phyloP scores from a whole-genome alignment of 108 stramenopile species.

The Skeletonema marinoi region DNA sequence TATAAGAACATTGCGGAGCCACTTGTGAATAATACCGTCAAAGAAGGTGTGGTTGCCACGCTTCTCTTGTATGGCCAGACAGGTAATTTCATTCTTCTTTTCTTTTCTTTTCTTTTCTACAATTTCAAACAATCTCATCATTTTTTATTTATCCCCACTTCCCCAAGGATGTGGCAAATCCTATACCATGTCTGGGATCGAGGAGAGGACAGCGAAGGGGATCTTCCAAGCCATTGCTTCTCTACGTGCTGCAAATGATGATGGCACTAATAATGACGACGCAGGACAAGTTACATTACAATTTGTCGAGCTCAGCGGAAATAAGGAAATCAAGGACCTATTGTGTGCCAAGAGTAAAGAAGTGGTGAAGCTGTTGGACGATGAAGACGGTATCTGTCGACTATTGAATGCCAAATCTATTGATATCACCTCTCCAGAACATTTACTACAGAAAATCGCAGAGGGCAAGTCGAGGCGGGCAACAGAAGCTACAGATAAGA shows the following conservation, averaged over 20 bases:
- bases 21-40: constrained; percentile 44
- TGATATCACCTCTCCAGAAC: constrained; percentile 35
- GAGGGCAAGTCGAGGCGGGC: constrained; percentile 52
- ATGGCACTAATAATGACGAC: not conserved
- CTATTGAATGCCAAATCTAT: constrained; percentile 35
- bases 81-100: constrained; percentile 12
- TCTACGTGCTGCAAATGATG: not conserved
- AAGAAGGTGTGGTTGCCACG: constrained; percentile 44
- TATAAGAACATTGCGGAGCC: constrained; percentile 51
- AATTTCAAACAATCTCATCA: too few relatives aligned
- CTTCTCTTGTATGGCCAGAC: constrained; percentile 75
- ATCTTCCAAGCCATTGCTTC: constrained; percentile 35
- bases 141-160: too few relatives aligned
- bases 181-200: constrained; percentile 57
- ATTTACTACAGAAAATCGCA: constrained; percentile 33
- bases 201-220: constrained; percentile 34
- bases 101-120: too few relatives aligned
- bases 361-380: constrained; percentile 46
- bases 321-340: constrained; percentile 53
- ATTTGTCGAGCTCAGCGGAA: constrained; percentile 60
- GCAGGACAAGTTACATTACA: constrained; percentile 31
- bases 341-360: constrained; percentile 31
- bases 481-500: constrained; percentile 65
- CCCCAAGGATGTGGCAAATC: constrained; percentile 39
- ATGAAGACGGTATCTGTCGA: constrained; percentile 43